Percentiles rank a stretch among this genome's conserved stretches.
Conservation (phyloP, 306 rosid species). For the Pterocarpus santalinus region DNA sequence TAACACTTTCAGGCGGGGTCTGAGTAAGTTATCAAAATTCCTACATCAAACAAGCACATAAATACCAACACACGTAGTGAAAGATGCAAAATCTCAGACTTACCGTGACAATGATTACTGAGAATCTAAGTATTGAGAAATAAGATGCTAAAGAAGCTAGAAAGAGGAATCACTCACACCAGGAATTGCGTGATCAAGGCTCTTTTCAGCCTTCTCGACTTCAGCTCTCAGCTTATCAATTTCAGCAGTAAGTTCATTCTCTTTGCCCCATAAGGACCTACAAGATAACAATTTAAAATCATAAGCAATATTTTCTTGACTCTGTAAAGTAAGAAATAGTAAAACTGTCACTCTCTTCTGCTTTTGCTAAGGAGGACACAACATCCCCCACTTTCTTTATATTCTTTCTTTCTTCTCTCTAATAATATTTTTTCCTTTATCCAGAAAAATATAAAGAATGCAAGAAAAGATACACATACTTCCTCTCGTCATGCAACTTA, state of each 20-base stretch:
- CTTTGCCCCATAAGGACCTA: conserved; percentile 86
- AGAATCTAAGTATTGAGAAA: conserved; percentile 41
- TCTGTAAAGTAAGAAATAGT: conserved; percentile 11
- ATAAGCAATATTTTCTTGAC: conserved; percentile 23
- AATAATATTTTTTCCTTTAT: conserved; percentile 13
- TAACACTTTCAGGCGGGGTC: conserved; percentile 4
- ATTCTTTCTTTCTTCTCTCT: neutral
- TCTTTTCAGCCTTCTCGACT: conserved; percentile 95
- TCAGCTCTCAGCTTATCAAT: conserved; percentile 88
- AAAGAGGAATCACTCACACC: conserved; percentile 76
- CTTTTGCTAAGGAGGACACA: conserved; percentile 10
- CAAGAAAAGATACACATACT: conserved; percentile 57
- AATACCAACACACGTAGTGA: neutral
- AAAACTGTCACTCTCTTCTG: conserved; percentile 1
- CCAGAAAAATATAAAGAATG: neutral
- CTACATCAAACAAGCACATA: conserved; percentile 23
- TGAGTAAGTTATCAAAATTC: conserved; percentile 13
- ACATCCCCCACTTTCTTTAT: neutral
- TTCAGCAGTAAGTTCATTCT: conserved; percentile 81
- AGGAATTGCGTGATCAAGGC: conserved; percentile 98
- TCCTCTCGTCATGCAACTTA: conserved; percentile 79
- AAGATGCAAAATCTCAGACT: conserved; percentile 1
- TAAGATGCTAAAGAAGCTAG: conserved; percentile 43
- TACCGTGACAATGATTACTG: conserved; percentile 23
- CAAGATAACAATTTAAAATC: conserved; percentile 35